These are phyloP conservation scores for Leccinum obscurum DNA, from an alignment of 768 basidiomycete genomes.

Conservation along the genomic window DNA sequence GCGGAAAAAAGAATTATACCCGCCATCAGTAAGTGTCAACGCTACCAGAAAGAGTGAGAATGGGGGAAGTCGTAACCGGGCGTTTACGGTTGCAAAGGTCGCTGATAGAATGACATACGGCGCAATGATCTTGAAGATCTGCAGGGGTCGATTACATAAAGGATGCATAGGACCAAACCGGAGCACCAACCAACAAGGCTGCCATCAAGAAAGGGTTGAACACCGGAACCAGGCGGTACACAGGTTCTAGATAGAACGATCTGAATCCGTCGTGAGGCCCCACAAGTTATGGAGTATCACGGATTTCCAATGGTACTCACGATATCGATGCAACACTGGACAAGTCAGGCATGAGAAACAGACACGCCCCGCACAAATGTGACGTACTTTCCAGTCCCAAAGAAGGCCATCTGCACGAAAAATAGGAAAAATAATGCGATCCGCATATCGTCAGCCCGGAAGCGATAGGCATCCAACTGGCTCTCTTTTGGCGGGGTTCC, in stretches of 20 bases:
- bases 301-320: slow-evolving; percentile 39
- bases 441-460: slow-evolving; percentile 62
- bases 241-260: slow-evolving; percentile 86
- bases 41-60: slow-evolving; percentile 82
- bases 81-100: slow-evolving; percentile 67
- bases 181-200: slow-evolving; percentile 53
- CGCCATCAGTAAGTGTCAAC: slow-evolving; percentile 47
- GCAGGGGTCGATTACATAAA: slow-evolving; percentile 3
- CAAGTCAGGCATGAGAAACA: slow-evolving; percentile 1
- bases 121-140: slow-evolving; percentile 82
- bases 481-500: slow-evolving; percentile 4
- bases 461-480: slow-evolving; percentile 35
- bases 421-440: slow-evolving; percentile 82
- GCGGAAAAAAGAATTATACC: slow-evolving; percentile 1
- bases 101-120: slow-evolving; percentile 79
- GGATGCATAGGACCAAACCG: neutral
- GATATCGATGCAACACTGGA: slow-evolving; percentile 80
- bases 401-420: slow-evolving; percentile 85
- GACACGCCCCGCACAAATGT: neutral
- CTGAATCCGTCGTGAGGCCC: slow-evolving; percentile 30
- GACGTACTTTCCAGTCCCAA: slow-evolving; percentile 80
- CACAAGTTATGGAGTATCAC: neutral
- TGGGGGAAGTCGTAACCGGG: slow-evolving; percentile 65
- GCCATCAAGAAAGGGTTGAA: slow-evolving; percentile 88
- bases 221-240: slow-evolving; percentile 82